Percentiles rank a stretch among this genome's conserved stretches.
phyloP scores from a whole-genome alignment of 2,329 filamentous ascomycete genomes.

The Botrytis cinerea region DNA sequence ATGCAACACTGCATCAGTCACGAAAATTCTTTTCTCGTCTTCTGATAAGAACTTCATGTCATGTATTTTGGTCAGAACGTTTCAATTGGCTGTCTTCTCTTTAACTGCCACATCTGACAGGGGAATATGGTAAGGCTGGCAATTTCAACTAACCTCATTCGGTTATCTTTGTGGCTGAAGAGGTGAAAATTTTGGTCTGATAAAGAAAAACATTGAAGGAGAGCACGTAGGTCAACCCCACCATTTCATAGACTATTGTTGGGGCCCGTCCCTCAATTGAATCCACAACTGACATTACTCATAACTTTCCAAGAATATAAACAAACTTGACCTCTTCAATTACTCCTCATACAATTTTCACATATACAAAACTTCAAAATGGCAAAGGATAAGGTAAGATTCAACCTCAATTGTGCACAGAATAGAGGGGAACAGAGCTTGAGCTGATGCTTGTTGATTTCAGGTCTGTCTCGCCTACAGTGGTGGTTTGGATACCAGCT shows the following conservation, averaged over 20 bases:
- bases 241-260: conserved; percentile 3
- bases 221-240: conserved; percentile 3
- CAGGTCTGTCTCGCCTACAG: conserved; percentile 48
- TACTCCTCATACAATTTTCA: neutral
- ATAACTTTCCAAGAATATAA: conserved; percentile 7
- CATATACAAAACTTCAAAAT: conserved; percentile 27
- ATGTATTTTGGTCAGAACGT: conserved; percentile 13
- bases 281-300: neutral
- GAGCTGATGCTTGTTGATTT: conserved; percentile 27
- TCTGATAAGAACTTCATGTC: conserved; percentile 17
- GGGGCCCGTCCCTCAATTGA: conserved; percentile 18
- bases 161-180: conserved; percentile 26
- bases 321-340: neutral
- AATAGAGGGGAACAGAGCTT: conserved; percentile 18
- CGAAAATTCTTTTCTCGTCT: conserved; percentile 15
- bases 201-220: neutral
- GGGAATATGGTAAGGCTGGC: conserved; percentile 15
- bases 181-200: conserved; percentile 14
- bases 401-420: neutral
- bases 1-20: conserved; percentile 1
- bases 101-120: conserved; percentile 7
- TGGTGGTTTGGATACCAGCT: conserved; percentile 50
- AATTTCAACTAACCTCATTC: conserved; percentile 26
- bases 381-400: conserved; percentile 37
- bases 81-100: neutral